Evolutionary conservation across 805 yeast genomes (phyloP).

Genomic region (Saccharomycopsis guyanensis): DNA sequence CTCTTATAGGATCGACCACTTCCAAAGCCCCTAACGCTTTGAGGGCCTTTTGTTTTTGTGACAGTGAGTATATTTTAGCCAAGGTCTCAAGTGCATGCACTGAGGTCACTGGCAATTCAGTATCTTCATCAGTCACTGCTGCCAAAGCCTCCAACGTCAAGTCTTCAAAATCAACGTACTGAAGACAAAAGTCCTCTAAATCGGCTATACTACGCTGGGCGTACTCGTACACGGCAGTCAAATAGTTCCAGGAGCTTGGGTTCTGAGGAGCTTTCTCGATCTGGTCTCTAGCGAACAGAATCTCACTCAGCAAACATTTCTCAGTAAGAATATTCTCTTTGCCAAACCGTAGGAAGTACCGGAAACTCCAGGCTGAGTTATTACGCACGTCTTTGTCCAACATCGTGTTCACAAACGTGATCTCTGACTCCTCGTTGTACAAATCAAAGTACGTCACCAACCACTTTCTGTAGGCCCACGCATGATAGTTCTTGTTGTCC

Average conservation of each 20-base stretch:
- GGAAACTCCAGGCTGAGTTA: slow-evolving; percentile 90
- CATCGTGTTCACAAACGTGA: slow-evolving; percentile 40
- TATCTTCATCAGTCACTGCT: slow-evolving; percentile 21
- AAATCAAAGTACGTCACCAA: slow-evolving; percentile 49
- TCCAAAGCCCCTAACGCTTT: slow-evolving; percentile 45
- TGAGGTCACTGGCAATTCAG: slow-evolving; percentile 33
- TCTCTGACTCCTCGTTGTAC: slow-evolving; percentile 39
- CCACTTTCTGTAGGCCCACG: slow-evolving; percentile 93
- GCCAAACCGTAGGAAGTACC: slow-evolving; percentile 44
- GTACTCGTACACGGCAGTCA: slow-evolving; percentile 46
- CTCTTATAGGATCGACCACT: slow-evolving; percentile 55
- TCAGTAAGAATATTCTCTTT: slow-evolving; percentile 18
- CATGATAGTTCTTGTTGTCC: slow-evolving; percentile 90
- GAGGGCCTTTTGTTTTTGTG: slow-evolving; percentile 30
- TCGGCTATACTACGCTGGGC: slow-evolving; percentile 27
- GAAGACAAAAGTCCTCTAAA: slow-evolving; percentile 38
- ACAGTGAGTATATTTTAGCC: slow-evolving; percentile 39
- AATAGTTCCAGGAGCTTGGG: slow-evolving; percentile 79
- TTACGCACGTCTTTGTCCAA: slow-evolving; percentile 65
- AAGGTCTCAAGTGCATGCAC: slow-evolving; percentile 58
- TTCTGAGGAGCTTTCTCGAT: slow-evolving; percentile 69
- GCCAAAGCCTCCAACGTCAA: slow-evolving; percentile 23
- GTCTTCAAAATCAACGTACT: slow-evolving; percentile 31
- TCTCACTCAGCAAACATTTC: slow-evolving; percentile 36
- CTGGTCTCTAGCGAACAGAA: slow-evolving; percentile 40